These are phyloP conservation scores for Leccinum arenicola DNA, from an alignment of 768 basidiomycete genomes.

Conservation along the genomic window DNA sequence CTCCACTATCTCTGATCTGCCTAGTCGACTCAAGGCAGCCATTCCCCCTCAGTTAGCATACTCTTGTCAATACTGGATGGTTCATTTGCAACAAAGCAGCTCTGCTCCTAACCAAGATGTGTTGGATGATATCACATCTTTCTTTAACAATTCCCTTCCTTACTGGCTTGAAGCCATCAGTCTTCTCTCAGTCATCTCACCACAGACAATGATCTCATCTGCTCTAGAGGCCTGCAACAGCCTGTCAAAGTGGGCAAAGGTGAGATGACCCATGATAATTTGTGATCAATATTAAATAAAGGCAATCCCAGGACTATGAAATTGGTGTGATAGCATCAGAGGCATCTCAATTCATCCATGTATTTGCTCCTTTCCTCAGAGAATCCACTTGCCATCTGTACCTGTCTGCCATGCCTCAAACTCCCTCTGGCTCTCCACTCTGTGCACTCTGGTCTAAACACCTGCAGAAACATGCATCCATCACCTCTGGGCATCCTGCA, in stretches of 20 bases:
- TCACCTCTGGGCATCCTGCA: too few relatives aligned
- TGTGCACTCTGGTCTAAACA: too few relatives aligned
- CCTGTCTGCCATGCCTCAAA: too few relatives aligned
- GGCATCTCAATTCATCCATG: too few relatives aligned
- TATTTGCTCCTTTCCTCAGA: too few relatives aligned
- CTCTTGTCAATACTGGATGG: neutral
- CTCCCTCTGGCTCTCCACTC: too few relatives aligned
- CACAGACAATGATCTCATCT: neutral
- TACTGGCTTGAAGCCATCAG: conserved; percentile 41
- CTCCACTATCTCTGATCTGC: neutral
- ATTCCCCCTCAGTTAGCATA: neutral
- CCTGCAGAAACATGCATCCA: too few relatives aligned
- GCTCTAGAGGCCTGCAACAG: neutral
- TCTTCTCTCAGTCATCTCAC: conserved; percentile 7
- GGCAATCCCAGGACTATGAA: neutral
- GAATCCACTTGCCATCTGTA: too few relatives aligned
- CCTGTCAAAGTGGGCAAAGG: neutral
- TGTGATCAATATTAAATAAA: neutral
- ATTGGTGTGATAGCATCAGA: neutral
- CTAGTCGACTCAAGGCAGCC: neutral
- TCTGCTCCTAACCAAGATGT: neutral
- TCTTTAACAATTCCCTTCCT: conserved; percentile 27
- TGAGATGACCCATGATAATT: neutral
- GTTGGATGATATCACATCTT: neutral
- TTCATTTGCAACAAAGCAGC: neutral